Base-by-base conservation (phyloP, 2,329 filamentous ascomycete species). In the Eutypa lata region DNA sequence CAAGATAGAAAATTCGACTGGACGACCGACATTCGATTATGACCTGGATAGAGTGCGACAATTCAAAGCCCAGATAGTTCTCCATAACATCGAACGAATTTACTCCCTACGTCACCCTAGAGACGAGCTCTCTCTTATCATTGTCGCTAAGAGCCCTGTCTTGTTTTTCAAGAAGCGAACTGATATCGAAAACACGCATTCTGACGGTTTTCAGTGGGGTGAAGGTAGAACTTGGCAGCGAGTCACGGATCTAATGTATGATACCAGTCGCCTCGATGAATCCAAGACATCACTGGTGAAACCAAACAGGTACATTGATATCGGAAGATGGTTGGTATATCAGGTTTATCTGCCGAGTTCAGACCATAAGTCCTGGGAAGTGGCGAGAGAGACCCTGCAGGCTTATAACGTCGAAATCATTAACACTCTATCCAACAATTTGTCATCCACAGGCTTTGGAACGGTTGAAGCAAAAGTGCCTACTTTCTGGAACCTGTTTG, bases 341-440 rank as follows among this genome's bases (percentile, higher is more conserved):
- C 72, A 75, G 47, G 62, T 85, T n/a, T 61, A 71, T 0, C 63
- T 85, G 4, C 52, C 66, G 2, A 58, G 60, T 1, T 53, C 65
- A 1, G 57, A 65, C 7, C 58, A 67, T 1, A 56, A 63, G 0
- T 55, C 60, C 2, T 78, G 80, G 61, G 57, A 66, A 1, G 59
- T 70, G 1, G 72, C 88, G 19, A 71, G 76, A 3, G 65, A 72
- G 8, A 81, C 81, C 1, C 74, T 97, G 1, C 73, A 76, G 11
- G 89, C 95, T 57, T 88, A 88, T 71, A 96, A 95, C 54, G 77
- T 96, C 47, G 64, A 72, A 0, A 71, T 87, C 16, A 64, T 76
- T 31, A 53, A 71, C 18, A 63, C 68, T 19, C 63, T 33, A 37
- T 70, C 8, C 35, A 38, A 7, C 6, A 38, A 14, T 16, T 14